Base-by-base conservation (phyloP, 345 rosid species). In the Moricandia arvensis region DNA sequence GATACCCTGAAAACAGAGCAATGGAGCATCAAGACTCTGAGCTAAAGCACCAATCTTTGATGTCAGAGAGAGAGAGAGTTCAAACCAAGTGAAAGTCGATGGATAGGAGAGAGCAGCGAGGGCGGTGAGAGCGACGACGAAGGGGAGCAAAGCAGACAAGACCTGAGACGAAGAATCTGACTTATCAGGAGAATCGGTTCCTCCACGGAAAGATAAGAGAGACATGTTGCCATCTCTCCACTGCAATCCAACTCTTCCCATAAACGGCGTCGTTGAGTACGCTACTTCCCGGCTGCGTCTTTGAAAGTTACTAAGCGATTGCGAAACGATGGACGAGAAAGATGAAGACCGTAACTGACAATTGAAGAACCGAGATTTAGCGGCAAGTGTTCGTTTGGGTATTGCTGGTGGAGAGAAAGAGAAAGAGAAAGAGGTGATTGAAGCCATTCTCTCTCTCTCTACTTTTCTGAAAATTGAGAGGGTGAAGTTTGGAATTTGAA, bases 61-160 rank as follows among this genome's bases (percentile, higher is more conserved):
- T 11, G 49, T 21, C 60, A 38, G 30, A 59, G 45, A 2, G 66
- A 38, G 30, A 59, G 45, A 2, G 18, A 41, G 11, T 0, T 26
- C 82, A 18, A 47, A 91, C 98, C 98, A 94, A 21, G 95, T 90
- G 81, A 94, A 94, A 80, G 91, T 81, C n/a, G 93, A 63, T 6
- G 98, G 98, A 49, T 83, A 88, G 16, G 85, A 77, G 59, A 94
- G 97, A 65, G 98, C 97, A 61, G 91, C 92, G 29, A 89, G 77
- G 53, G 97, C 98, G 11, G 96, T 91, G 41, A 81, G 83, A 63
- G 88, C 95, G 37, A 94, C 97, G 9, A 91, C 93, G 51, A 94
- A 91, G 0, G 98, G 97, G 68, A 94, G 97, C 92, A 94, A 69
- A 71, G 91, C 93, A 4, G 98, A 91, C 68, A 92, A 73, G 65